Conservation (phyloP, 2,329 filamentous ascomycete species). For the Fusarium sp. region DNA sequence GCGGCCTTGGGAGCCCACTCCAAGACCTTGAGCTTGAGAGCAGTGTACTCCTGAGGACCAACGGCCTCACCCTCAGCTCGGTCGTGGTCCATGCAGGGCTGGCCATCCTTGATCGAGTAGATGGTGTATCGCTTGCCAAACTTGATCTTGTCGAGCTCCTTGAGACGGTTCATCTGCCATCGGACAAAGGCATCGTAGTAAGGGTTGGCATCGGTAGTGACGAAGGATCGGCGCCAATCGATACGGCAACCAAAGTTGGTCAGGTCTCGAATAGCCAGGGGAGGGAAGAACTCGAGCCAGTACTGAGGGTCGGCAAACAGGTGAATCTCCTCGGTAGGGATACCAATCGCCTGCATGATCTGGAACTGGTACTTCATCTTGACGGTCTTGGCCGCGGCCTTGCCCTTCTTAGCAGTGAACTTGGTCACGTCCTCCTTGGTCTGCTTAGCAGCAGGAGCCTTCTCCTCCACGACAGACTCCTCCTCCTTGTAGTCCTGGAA, state of each 20-base stretch:
- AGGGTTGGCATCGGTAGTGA: conserved; percentile 95
- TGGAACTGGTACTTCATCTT: conserved; percentile 97
- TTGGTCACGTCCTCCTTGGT: conserved; percentile 86
- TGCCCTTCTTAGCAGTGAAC: conserved; percentile 91
- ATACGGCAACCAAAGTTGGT: conserved; percentile 84
- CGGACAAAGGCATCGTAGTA: conserved; percentile 95
- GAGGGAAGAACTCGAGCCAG: conserved; percentile 89
- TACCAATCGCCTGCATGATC: conserved; percentile 91
- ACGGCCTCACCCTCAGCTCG: conserved; percentile 57
- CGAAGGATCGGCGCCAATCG: conserved; percentile 91
- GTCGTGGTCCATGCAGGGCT: conserved; percentile 59
- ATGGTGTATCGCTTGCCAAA: conserved; percentile 94
- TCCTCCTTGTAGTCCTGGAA: conserved; percentile 80
- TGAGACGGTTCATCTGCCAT: conserved; percentile 96
- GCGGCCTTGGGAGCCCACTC: conserved; percentile 84
- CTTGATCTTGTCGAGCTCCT: conserved; percentile 89
- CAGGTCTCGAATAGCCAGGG: conserved; percentile 70
- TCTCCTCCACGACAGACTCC: conserved; percentile 58
- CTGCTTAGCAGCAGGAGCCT: conserved; percentile 66
- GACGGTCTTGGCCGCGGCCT: conserved; percentile 86
- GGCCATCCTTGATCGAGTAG: conserved; percentile 64
- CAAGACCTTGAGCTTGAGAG: conserved; percentile 86
- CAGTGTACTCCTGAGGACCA: conserved; percentile 89
- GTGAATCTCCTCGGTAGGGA: conserved; percentile 87
- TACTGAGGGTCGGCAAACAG: conserved; percentile 89